Conservation (phyloP, 2,329 filamentous ascomycete species). For the Aspergillus chevalieri region DNA sequence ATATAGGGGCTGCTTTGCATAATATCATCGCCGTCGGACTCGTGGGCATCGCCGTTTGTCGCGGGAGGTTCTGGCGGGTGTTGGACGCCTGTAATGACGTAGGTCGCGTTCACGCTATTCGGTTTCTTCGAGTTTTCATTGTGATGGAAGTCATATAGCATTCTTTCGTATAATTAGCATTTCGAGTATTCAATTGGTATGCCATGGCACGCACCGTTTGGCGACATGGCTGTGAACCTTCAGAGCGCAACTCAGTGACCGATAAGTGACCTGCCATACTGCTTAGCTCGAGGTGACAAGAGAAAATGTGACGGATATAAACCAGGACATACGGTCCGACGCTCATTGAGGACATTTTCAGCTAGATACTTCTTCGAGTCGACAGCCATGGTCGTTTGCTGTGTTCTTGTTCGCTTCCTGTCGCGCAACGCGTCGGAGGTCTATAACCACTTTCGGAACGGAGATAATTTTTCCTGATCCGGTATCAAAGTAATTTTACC, state of each 20-base stretch:
- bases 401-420: neutral
- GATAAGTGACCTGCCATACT: slow-evolving; percentile 69
- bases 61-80: slow-evolving; percentile 28
- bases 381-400: slow-evolving; percentile 28
- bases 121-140: slow-evolving; percentile 69
- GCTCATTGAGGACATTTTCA: slow-evolving; percentile 68
- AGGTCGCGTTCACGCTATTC: slow-evolving; percentile 81
- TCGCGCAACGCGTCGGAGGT: too few relatives aligned
- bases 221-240: slow-evolving; percentile 80
- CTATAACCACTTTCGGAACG: too few relatives aligned
- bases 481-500: too few relatives aligned
- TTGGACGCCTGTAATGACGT: slow-evolving; percentile 70
- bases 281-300: neutral
- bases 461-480: too few relatives aligned
- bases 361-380: slow-evolving; percentile 69
- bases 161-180: slow-evolving; percentile 46
- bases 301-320: neutral
- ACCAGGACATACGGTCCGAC: slow-evolving; percentile 55
- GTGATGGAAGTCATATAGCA: slow-evolving; percentile 79
- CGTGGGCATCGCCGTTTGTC: slow-evolving; percentile 33
- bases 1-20: slow-evolving; percentile 64
- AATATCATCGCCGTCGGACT: slow-evolving; percentile 50
- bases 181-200: neutral
- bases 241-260: slow-evolving; percentile 71
- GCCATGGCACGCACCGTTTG: slow-evolving; percentile 62